These are phyloP conservation scores for Suillus bovinus DNA, from an alignment of 768 basidiomycete species.

Conservation along the genomic window DNA sequence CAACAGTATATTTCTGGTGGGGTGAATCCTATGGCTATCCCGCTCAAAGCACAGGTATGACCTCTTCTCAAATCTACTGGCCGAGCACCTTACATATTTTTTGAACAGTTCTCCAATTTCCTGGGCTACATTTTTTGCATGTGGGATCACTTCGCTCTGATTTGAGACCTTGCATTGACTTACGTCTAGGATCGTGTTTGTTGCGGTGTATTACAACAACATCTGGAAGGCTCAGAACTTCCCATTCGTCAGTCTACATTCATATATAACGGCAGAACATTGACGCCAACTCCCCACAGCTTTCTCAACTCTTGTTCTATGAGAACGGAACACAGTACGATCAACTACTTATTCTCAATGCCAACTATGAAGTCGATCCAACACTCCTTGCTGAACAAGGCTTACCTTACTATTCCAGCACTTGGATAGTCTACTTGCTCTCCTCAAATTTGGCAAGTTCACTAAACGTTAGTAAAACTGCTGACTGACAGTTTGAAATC, in stretches of 20 bases:
- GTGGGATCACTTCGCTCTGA: slow-evolving; percentile 24
- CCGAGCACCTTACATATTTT: neutral
- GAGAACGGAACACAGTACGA: slow-evolving; percentile 49
- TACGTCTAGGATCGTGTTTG: slow-evolving; percentile 21
- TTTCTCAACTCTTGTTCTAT: slow-evolving; percentile 44
- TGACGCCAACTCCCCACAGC: slow-evolving; percentile 16
- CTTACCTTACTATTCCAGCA: slow-evolving; percentile 40
- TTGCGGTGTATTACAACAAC: slow-evolving; percentile 39
- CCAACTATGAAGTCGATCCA: slow-evolving; percentile 42
- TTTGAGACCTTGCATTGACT: slow-evolving; percentile 1
- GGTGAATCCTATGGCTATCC: slow-evolving; percentile 49
- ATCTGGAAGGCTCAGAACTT: slow-evolving; percentile 55
- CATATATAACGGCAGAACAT: slow-evolving; percentile 7
- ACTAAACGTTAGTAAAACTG: neutral
- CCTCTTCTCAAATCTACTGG: neutral
- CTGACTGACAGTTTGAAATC: neutral
- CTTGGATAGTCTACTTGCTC: slow-evolving; percentile 47
- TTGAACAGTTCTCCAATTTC: slow-evolving; percentile 41
- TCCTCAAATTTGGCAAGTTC: slow-evolving; percentile 37
- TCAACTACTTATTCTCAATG: slow-evolving; percentile 45
- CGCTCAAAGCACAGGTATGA: slow-evolving; percentile 43
- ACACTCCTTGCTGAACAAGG: slow-evolving; percentile 42
- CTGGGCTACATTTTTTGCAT: slow-evolving; percentile 51
- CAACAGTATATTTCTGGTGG: slow-evolving; percentile 29
- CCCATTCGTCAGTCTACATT: slow-evolving; percentile 42